Evolutionary conservation across 805 yeast species (phyloP), one percentile per base, ranked within the genome.

Genomic region (Maudiozyma saulgeensis): DNA sequence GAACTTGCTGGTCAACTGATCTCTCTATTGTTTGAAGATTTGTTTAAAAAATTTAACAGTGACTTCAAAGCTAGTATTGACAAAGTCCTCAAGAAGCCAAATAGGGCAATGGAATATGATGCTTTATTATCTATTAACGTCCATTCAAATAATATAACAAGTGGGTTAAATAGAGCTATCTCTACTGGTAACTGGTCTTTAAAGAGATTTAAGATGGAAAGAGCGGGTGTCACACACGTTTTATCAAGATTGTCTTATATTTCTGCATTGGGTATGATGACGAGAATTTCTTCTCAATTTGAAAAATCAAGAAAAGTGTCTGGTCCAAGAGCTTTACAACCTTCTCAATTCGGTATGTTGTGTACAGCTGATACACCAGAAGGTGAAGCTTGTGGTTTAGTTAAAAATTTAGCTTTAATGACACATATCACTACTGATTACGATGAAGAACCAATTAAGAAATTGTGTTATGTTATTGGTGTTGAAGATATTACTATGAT

Each of bases 361-460:
- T 93, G 99, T 75, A 88, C 98, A 6, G 87, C 98, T 0, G 99
- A 93, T 77, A 93, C 99, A 0, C 99, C 99, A 1, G 99, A 93
- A 77, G 99, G 99, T 76, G 99, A 93, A 70, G 99, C 99, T 0
- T 93, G 99, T 80, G 99, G 99, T 63, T 77, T 93, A 68, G 99
- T 93, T 37, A 93, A 93, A 70, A 93, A 93, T 64, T 74, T 93
- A 66, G 99, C 99, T 1, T 75, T 93, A 44, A 93, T 93, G 99
- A 93, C 99, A 11, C 99, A 93, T 68, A 93, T 93, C 61, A 93
- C 99, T 4, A 91, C 99, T 1, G 99, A 93, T 68, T 97, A 88
- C 59, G 99, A 93, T 67, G 97, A 91, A 61, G 86, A 76, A 9
- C 98, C 99, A 16, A 80, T 93, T 39, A 78, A 76, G 53, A 78